Percentiles rank a stretch among this genome's conserved stretches.
phyloP scores from a whole-genome alignment of 108 stramenopile genomes.

The Fistulifera solaris region DNA sequence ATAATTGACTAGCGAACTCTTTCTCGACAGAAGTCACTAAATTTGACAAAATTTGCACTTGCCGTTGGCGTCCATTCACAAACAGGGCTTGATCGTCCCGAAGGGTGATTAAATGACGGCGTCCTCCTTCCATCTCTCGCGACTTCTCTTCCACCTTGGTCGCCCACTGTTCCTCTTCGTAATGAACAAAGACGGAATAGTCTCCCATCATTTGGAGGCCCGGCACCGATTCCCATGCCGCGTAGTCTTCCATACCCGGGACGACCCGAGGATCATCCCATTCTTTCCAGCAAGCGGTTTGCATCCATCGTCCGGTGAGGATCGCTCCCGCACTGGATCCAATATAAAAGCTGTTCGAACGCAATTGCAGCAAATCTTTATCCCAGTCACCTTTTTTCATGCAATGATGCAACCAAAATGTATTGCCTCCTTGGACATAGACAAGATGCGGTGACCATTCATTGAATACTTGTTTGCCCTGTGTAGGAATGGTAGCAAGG shows the following conservation, averaged over 20 bases:
- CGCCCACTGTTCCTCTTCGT: conserved; percentile 57
- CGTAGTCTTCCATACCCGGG: conserved; percentile 45
- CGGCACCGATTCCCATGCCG: conserved; percentile 43
- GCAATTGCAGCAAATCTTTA: conserved; percentile 1
- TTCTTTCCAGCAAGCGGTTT: conserved; percentile 81
- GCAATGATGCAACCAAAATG: conserved; percentile 86
- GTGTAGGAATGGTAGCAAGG: neutral
- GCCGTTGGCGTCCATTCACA: too few species aligned
- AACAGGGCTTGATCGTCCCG: too few species aligned
- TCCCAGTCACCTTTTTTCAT: conserved; percentile 43
- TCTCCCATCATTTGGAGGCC: conserved; percentile 48
- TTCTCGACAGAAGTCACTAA: too few species aligned
- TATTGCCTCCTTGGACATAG: conserved; percentile 85
- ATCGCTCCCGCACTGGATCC: conserved; percentile 84
- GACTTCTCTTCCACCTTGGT: conserved; percentile 39
- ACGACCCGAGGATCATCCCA: conserved; percentile 82
- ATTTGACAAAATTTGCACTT: too few species aligned
- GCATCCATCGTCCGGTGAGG: conserved; percentile 46
- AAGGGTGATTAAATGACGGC: too few species aligned
- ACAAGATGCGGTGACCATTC: conserved; percentile 68
- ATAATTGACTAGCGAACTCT: too few species aligned
- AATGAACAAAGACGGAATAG: conserved; percentile 69
- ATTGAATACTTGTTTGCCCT: conserved; percentile 35
- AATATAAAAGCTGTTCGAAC: conserved; percentile 35
- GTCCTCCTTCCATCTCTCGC: neutral